Conservation (phyloP, 1,284 basidiomycete species). For the Ceratobasidium sp. region DNA sequence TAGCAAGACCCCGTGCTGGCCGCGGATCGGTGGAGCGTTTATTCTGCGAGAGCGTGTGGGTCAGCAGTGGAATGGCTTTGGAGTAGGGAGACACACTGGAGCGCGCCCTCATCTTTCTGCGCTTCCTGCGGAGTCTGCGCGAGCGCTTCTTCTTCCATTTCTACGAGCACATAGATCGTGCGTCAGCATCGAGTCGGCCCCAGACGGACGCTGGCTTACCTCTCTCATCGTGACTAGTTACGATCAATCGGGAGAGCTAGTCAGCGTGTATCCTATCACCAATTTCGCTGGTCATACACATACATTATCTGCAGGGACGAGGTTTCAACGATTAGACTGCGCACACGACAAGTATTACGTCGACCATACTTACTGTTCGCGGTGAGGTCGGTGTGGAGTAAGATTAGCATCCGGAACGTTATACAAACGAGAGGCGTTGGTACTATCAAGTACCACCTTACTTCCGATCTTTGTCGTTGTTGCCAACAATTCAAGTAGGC, state of each 20-base stretch:
- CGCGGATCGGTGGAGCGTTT: constrained; percentile 51
- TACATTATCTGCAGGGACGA: constrained; percentile 37
- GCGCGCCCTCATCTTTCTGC: constrained; percentile 91
- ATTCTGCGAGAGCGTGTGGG: constrained; percentile 53
- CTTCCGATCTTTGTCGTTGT: background rate
- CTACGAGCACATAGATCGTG: constrained; percentile 58
- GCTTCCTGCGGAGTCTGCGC: constrained; percentile 85
- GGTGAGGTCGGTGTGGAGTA: constrained; percentile 25
- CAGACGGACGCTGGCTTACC: background rate
- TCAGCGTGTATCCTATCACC: constrained; percentile 7
- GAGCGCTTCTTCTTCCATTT: constrained; percentile 94
- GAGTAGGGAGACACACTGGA: constrained; percentile 70
- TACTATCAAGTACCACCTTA: constrained; percentile 8
- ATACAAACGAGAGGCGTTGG: constrained; percentile 22
- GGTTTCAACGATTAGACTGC: background rate
- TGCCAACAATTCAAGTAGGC: background rate
- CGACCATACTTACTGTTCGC: constrained; percentile 33
- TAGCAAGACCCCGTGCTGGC: constrained; percentile 30
- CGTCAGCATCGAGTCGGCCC: background rate
- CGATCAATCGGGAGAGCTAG: background rate
- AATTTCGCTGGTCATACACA: constrained; percentile 6
- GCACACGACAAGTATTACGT: constrained; percentile 25
- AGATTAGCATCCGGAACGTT: constrained; percentile 18
- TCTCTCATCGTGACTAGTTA: constrained; percentile 43
- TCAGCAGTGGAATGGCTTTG: background rate